phyloP scores from a whole-genome alignment of 202 grass and related monocot genomes.

The Musa balbisiana region DNA sequence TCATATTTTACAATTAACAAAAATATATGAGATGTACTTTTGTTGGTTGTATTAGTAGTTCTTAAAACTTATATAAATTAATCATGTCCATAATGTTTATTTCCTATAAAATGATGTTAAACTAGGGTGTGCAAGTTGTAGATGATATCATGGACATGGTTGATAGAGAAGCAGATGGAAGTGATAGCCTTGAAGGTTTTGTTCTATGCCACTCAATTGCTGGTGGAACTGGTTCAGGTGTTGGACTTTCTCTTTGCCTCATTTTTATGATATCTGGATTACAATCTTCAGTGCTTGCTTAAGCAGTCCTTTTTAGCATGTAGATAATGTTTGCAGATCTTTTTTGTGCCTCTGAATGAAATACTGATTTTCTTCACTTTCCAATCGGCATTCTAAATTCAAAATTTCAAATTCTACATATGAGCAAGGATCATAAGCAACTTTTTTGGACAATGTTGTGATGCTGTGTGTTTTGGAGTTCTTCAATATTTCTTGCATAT shows the following conservation, averaged over 20 bases:
- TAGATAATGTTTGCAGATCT: neutral
- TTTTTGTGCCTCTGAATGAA: too few relatives aligned
- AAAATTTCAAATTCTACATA: neutral
- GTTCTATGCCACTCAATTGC: conserved; percentile 96
- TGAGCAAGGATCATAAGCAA: neutral
- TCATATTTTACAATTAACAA: neutral
- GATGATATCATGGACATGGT: conserved; percentile 99
- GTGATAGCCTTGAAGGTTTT: conserved; percentile 96
- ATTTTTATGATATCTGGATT: conserved; percentile 11
- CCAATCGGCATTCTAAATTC: neutral
- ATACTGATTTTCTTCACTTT: neutral
- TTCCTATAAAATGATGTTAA: conserved; percentile 1
- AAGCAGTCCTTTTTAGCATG: too few relatives aligned
- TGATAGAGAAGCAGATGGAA: conserved; percentile 99
- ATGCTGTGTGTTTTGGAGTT: neutral
- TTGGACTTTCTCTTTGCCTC: neutral
- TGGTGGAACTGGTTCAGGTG: conserved; percentile 98
- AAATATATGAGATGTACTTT: neutral
- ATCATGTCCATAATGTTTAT: conserved; percentile 9
- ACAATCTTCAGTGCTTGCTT: too few relatives aligned
- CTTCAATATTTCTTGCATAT: neutral
- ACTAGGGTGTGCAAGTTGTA: conserved; percentile 89
- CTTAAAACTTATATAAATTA: neutral
- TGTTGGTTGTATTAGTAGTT: neutral
- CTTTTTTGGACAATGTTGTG: neutral